phyloP scores from a whole-genome alignment of 2,329 filamentous ascomycete genomes.

The Fusarium coffeatum region DNA sequence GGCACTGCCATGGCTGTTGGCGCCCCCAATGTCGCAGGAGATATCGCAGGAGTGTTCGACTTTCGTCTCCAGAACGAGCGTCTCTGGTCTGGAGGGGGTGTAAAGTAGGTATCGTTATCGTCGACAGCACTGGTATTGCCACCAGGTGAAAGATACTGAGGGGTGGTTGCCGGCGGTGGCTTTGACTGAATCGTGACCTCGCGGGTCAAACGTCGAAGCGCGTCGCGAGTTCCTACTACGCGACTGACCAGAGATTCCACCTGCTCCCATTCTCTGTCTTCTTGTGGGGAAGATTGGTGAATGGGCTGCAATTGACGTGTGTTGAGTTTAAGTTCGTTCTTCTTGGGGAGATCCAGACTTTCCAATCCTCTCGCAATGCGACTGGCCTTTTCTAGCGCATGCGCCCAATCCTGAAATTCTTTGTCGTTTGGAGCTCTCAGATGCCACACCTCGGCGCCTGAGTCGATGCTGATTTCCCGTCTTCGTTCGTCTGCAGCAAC shows the following conservation, averaged over 20 bases:
- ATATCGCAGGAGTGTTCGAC: conserved; percentile 65
- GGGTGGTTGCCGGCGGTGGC: conserved; percentile 38
- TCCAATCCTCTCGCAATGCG: conserved; percentile 70
- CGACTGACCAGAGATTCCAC: conserved; percentile 88
- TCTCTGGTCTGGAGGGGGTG: conserved; percentile 56
- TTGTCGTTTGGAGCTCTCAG: conserved; percentile 82
- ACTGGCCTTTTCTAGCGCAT: conserved; percentile 85
- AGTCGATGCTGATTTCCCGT: conserved; percentile 95
- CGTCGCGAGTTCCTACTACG: conserved; percentile 88
- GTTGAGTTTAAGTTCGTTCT: conserved; percentile 46
- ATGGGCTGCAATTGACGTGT: conserved; percentile 44
- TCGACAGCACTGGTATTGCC: conserved; percentile 58
- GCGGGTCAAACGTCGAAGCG: conserved; percentile 84
- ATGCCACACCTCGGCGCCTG: conserved; percentile 97
- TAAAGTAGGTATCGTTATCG: conserved; percentile 69
- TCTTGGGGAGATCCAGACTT: conserved; percentile 43
- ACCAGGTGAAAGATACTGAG: conserved; percentile 56
- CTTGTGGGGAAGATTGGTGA: conserved; percentile 59
- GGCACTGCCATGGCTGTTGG: conserved; percentile 56
- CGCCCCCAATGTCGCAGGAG: conserved; percentile 56
- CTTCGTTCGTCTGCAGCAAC: conserved; percentile 89
- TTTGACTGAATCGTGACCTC: conserved; percentile 73
- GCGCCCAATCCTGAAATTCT: conserved; percentile 90
- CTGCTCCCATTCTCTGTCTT: conserved; percentile 87
- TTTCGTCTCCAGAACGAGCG: conserved; percentile 94